These are phyloP conservation scores for Eucalyptus polybractea DNA, from an alignment of 345 rosid species.

Conservation along the genomic window DNA sequence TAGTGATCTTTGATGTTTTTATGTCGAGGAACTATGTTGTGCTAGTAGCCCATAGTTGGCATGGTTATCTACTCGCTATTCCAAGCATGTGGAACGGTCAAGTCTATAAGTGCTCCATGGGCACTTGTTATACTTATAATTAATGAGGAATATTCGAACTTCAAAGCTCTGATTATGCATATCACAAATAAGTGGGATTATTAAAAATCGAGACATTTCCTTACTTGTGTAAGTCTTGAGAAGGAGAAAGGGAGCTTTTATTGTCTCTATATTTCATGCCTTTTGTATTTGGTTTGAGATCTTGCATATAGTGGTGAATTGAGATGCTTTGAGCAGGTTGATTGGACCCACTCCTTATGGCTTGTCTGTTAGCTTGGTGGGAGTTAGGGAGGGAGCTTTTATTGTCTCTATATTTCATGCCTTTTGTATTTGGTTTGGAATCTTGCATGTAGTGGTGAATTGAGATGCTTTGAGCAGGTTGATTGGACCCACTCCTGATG, in stretches of 20 bases:
- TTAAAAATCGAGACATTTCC: neutral
- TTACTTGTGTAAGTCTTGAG: neutral
- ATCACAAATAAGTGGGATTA: neutral
- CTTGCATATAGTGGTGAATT: neutral
- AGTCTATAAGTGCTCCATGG: neutral
- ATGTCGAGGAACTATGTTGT: neutral
- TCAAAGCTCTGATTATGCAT: neutral
- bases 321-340: neutral
- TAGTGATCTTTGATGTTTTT: neutral
- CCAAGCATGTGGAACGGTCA: neutral
- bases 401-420: neutral
- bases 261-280: neutral
- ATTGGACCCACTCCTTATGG: neutral
- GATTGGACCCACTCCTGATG: neutral
- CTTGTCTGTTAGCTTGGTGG: neutral
- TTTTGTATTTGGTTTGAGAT: neutral
- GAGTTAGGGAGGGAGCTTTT: neutral
- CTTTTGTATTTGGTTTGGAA: neutral
- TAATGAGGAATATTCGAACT: neutral
- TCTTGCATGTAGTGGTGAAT: neutral
- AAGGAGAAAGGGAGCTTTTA: neutral
- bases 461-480: neutral
- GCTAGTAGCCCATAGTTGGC: neutral
- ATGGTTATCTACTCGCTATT: neutral
- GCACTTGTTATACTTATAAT: neutral